phyloP scores from a whole-genome alignment of 2,329 filamentous ascomycete genomes.

The Penicillium janthinellum region DNA sequence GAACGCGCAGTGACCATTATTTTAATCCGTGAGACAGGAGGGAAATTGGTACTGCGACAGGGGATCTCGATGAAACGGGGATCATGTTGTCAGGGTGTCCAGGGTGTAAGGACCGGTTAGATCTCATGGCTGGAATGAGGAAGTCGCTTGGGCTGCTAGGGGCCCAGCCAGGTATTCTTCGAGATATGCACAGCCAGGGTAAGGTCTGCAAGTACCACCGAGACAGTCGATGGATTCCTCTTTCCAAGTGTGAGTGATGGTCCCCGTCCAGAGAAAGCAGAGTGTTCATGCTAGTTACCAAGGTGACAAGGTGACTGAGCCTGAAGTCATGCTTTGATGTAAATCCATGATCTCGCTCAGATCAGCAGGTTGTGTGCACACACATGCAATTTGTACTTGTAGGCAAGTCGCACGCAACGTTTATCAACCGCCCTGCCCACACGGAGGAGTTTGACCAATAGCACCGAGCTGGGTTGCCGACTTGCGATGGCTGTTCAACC shows the following conservation, averaged over 20 bases:
- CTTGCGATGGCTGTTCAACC: conserved; percentile 30
- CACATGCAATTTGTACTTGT: background rate
- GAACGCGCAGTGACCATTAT: conserved; percentile 19
- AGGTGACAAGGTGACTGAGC: background rate
- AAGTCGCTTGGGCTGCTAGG: background rate
- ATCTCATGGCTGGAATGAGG: background rate
- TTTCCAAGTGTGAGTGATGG: background rate
- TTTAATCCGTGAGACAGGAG: background rate
- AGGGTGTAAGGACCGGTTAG: background rate
- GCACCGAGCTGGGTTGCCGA: conserved; percentile 39
- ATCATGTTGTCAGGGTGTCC: background rate
- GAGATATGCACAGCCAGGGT: background rate
- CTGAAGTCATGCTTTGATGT: background rate
- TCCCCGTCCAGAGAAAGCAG: background rate
- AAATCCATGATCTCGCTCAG: background rate
- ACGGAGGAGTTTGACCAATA: conserved; percentile 52
- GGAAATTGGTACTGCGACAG: conserved; percentile 7
- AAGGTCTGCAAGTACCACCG: background rate
- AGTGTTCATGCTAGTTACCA: background rate
- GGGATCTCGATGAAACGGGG: background rate
- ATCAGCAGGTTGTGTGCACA: background rate
- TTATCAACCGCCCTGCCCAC: conserved; percentile 51
- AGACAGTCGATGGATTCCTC: background rate
- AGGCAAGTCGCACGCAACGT: background rate
- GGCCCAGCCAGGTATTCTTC: background rate